Conservation (phyloP, 768 basidiomycete genomes). For the Phlebiopsis flavidoalba region DNA sequence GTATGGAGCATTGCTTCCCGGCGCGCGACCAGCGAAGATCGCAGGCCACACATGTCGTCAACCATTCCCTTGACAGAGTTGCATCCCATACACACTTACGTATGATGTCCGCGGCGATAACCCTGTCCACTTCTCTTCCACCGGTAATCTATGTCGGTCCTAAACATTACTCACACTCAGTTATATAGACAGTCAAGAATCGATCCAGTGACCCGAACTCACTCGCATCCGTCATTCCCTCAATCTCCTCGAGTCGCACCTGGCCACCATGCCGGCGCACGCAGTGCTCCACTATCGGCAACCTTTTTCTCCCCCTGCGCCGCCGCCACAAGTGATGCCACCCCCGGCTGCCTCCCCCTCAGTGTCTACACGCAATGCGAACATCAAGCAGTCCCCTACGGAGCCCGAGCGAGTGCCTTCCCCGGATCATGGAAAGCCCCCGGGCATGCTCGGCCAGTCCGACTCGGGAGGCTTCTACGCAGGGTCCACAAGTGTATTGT, state of each 20-base stretch:
- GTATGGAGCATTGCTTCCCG: neutral
- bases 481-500: conserved; percentile 73
- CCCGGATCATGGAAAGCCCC: conserved; percentile 21
- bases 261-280: conserved; percentile 27
- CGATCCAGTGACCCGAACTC: conserved; percentile 64
- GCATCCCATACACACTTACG: neutral
- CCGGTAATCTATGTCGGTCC: neutral
- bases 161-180: conserved; percentile 9
- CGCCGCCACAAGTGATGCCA: conserved; percentile 21
- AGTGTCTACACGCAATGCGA: conserved; percentile 39
- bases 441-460: conserved; percentile 64
- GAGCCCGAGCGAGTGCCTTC: neutral
- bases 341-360: neutral
- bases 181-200: conserved; percentile 29
- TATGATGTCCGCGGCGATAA: conserved; percentile 6
- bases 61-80: neutral
- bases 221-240: conserved; percentile 65
- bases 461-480: conserved; percentile 67
- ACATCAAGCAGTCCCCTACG: conserved; percentile 14
- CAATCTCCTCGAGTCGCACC: conserved; percentile 58
- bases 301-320: neutral
- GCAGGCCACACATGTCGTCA: neutral
- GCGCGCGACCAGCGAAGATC: neutral
- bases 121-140: conserved; percentile 14
- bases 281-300: conserved; percentile 26